Evolutionary conservation across 495 filamentous ascomycete genomes (phyloP), one percentile per base, ranked within the genome.

Genomic region (Niebla homalea): DNA sequence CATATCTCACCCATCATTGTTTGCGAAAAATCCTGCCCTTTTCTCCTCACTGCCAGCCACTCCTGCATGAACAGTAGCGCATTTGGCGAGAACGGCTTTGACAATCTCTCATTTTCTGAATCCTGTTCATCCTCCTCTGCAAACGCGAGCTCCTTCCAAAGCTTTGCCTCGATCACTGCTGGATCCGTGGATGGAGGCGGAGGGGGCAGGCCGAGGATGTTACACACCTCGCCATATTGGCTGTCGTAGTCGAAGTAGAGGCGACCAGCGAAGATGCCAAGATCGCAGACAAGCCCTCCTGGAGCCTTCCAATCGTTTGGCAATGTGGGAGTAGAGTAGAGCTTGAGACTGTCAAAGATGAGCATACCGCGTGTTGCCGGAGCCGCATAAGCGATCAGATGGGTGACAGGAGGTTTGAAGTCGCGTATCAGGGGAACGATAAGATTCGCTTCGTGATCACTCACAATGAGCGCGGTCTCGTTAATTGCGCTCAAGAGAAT

Each of bases 191-290:
- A 1, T 3, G 25, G 23, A 3, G 16, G n/a, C 8, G 40, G 32
- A 20, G 48, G 39, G 0, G 52, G 36, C 10, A 58, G 22, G 7
- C 61, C 58, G 10, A 72, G 53, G 21, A 57, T 61, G 2, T 57
- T 40, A 2, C 46, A 47, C 38, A 69, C 12, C 4, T 59, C 19
- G 5, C 29, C 51, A 5, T 52, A 21, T 36, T 72, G 69, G 32
- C 76, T 72, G 0, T 57, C 43, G 23, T 59, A 71, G 3, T 70
- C 60, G 49, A 79, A 72, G 50, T 81, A 83, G 0, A 81, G 60
- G 1, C 76, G 64, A 1, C 76, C 77, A 5, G 71, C 63, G 23
- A 80, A 66, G 15, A 83, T 69, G 1, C 74, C 76, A 0, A 81
- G 60, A 43, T 81, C 73, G 36, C 44, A 32, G 1, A 48, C 44